Base-by-base conservation (phyloP, 2,329 filamentous ascomycete genomes). In the Fusarium sp. region DNA sequence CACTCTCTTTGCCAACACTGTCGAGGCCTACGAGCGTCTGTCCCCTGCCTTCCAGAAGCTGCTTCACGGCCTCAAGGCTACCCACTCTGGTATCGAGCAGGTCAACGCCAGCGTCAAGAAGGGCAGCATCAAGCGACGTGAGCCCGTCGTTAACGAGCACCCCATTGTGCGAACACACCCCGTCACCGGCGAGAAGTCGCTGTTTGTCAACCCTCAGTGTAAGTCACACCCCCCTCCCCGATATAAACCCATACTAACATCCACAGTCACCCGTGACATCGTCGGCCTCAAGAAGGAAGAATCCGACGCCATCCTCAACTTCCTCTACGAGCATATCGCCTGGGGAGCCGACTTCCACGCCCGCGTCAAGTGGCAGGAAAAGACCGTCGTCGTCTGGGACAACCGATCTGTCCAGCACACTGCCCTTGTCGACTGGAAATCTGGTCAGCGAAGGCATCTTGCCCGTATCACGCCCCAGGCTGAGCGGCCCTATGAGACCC, bases 351-450 rank as follows among this genome's bases (percentile, higher is more conserved):
- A 95, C 80, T 85, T 92, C 68, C 92, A 94, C 76, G 92, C 89
- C 7, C 87, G 92, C 27, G 88, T 97, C 59, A 93, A 92, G 81
- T 97, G 94, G 94, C 91, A 91, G 76, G 87, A 90, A 50, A 89
- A 90, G n/a, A 96, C 93, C 0, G 94, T 97, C 1, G 93, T 97
- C 2, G 91, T 96, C 1, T 97, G 94, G 94, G 94, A 97, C 81
- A 97, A 96, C 84, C 88, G 94, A 35, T 90, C 95, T 0, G 95
- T 93, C 11, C 89, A 91, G 76, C 94, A 97, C 82, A 93, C 93
- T 8, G 94, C 94, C 2, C 85, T 96, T 43, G 86, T 96, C 5
- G 94, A 97, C 81, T 97, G 94, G 94, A 90, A 93, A 76, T 90
- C 90, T 80, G 94, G 94, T 4, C 91, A 94, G 82, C 87, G 95